Conservation (phyloP, 371 early-diverging fungal species). For the Mortierella sp. region DNA sequence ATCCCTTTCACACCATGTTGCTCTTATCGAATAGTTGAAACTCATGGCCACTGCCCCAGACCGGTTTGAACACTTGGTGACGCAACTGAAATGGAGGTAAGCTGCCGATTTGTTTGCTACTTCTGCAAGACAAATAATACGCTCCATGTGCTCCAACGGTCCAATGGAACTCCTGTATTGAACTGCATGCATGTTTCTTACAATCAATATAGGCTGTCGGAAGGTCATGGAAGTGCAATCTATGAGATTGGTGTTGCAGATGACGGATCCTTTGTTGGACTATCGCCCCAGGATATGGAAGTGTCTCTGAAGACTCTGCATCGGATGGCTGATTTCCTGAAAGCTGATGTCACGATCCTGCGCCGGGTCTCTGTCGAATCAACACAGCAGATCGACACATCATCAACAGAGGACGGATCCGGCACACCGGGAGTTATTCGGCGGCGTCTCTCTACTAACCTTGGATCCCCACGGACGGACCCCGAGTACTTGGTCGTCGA, state of each 20-base stretch:
- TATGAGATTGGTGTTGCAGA: constrained; percentile 95
- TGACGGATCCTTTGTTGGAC: constrained; percentile 85
- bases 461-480: constrained; percentile 40
- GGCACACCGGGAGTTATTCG: constrained; percentile 22
- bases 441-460: constrained; percentile 25
- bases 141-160: not conserved
- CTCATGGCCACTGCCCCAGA: constrained; percentile 80
- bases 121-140: not conserved
- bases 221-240: constrained; percentile 90
- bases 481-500: constrained; percentile 72
- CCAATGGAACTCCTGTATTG: constrained; percentile 4
- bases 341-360: constrained; percentile 69
- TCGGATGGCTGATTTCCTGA: constrained; percentile 74
- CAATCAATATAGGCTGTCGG: constrained; percentile 71
- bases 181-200: not conserved
- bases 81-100: constrained; percentile 92
- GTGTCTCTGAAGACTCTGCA: constrained; percentile 72
- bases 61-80: constrained; percentile 88
- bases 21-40: constrained; percentile 68
- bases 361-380: constrained; percentile 61
- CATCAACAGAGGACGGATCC: constrained; percentile 9
- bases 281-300: constrained; percentile 69
- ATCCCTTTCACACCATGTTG: not conserved
- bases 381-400: constrained; percentile 19
- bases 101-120: not conserved